Evolutionary conservation across 208 protist genomes (phyloP).

Genomic region (Balamuthia mandrillaris): DNA sequence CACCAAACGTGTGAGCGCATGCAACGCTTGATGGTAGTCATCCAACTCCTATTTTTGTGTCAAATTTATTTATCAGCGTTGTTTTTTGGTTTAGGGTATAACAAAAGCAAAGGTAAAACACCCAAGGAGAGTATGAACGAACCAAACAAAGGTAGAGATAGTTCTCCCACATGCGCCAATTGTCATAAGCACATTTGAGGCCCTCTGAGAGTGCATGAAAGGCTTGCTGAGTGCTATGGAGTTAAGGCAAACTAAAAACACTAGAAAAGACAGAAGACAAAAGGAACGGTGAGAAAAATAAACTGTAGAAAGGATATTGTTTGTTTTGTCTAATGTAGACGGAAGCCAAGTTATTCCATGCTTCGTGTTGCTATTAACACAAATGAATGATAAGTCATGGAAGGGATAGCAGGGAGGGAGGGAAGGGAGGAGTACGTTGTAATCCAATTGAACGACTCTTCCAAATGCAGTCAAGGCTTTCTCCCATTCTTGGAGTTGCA

Average conservation of each 20-base stretch:
- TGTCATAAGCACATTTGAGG: conserved; percentile 58
- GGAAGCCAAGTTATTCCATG: conserved; percentile 61
- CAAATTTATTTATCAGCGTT: background rate
- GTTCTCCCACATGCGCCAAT: conserved; percentile 75
- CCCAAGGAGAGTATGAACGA: background rate
- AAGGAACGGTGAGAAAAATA: background rate
- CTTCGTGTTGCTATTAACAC: conserved; percentile 48
- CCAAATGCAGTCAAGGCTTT: conserved; percentile 45
- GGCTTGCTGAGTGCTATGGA: conserved; percentile 19
- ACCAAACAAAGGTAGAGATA: conserved; percentile 53
- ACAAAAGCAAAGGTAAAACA: background rate
- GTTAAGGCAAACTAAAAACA: background rate
- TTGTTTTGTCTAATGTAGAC: conserved; percentile 56
- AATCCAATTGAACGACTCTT: conserved; percentile 43
- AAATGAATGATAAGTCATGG: background rate
- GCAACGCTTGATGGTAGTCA: background rate
- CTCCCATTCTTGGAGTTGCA: conserved; percentile 59
- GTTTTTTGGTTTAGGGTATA: background rate
- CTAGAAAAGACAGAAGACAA: background rate
- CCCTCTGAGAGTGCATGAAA: conserved; percentile 51
- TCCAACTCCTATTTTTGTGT: background rate
- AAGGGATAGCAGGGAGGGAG: background rate
- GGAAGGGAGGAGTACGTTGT: conserved; percentile 35
- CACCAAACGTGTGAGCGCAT: background rate
- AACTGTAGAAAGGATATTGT: background rate